Base-by-base conservation (phyloP, 768 basidiomycete species). In the Naganishia vishniacii region DNA sequence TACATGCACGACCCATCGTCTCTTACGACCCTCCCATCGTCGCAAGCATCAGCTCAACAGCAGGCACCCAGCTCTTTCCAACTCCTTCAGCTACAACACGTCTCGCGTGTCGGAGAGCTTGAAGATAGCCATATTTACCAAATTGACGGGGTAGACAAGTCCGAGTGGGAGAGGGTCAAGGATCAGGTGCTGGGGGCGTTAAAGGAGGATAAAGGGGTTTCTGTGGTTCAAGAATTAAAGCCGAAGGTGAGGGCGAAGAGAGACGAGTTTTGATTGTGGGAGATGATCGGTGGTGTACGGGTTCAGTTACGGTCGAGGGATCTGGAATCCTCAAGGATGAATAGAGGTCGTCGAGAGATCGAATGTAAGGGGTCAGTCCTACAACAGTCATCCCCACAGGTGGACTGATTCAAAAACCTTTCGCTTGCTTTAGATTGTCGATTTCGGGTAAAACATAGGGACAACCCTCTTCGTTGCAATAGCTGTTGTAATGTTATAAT, bases 41-140 rank as follows among this genome's bases (percentile, higher is more conserved):
- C 20, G 18, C 3, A 3, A 34, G 9, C n/a, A 41, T 20, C 23
- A 32, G 28, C n/a, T 18, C 20, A 4, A 11, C 3, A 15, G n/a
- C 31, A 34, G 6, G 4, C 20, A 37, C 9, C 2, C 32, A 20
- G 20, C 20, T 13, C n/a, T 13, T 37, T 56, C 53, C 53, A 56
- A 16, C 32, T 41, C 9, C 20, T 56, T 0, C 53, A 56, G 53
- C 34, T 56, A 12, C 53, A 56, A 4, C 53, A 65, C 34, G 64
- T 65, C 23, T 47, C 53, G 9, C 64, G 59, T n/a, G 56, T 65
- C 4, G 64, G 64, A 2, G 53, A 59, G 53, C 56, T 65, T 2
- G 28, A 47, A 18, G 64, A 65, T 31, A 59, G 53, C 42, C 64
- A 59, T 29, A 59, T 65, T 16, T 65, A 65, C 47, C 64, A 59